Conservation (phyloP, 768 basidiomycete species). For the Leccinum boreale region DNA sequence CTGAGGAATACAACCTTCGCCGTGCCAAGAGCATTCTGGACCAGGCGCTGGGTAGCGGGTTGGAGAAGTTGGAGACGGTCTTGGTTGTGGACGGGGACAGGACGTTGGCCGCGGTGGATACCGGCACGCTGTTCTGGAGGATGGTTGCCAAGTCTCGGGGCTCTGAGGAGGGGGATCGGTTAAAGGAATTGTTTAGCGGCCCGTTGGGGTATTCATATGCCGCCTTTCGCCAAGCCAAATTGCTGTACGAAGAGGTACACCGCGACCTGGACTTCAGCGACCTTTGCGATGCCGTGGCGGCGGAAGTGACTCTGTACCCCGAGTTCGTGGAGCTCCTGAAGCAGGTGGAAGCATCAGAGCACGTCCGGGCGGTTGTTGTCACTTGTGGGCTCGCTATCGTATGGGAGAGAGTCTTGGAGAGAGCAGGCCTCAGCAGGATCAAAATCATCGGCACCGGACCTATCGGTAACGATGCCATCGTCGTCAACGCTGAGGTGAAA, state of each 20-base stretch:
- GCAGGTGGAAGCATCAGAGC: slow-evolving; percentile 17
- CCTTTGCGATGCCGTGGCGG: slow-evolving; percentile 14
- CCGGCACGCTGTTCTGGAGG: slow-evolving; percentile 11
- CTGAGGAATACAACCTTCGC: slow-evolving; percentile 12
- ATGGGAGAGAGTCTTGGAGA: slow-evolving; percentile 14
- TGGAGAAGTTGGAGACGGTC: slow-evolving; percentile 11
- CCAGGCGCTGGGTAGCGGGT: slow-evolving; percentile 11
- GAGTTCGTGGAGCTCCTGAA: slow-evolving; percentile 16
- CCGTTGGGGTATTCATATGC: slow-evolving; percentile 12
- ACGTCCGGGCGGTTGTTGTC: slow-evolving; percentile 13
- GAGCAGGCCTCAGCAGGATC: slow-evolving; percentile 15
- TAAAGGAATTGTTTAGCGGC: slow-evolving; percentile 12
- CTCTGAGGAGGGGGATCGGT: slow-evolving; percentile 7
- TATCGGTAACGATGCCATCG: slow-evolving; percentile 7
- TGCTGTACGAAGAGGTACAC: slow-evolving; percentile 12
- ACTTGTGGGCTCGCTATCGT: slow-evolving; percentile 9
- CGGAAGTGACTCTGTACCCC: slow-evolving; percentile 12
- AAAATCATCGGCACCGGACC: slow-evolving; percentile 9
- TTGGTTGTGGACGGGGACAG: slow-evolving; percentile 12
- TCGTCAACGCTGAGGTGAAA: slow-evolving; percentile 14
- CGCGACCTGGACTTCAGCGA: slow-evolving; percentile 8
- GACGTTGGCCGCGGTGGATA: slow-evolving; percentile 11
- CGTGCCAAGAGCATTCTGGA: slow-evolving; percentile 13
- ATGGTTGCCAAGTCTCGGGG: slow-evolving; percentile 12
- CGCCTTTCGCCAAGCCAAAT: slow-evolving; percentile 11